Percentiles rank a stretch among this genome's conserved stretches.
Conservation (phyloP, 371 early-diverging fungal genomes). For the Mucor piriformis region DNA sequence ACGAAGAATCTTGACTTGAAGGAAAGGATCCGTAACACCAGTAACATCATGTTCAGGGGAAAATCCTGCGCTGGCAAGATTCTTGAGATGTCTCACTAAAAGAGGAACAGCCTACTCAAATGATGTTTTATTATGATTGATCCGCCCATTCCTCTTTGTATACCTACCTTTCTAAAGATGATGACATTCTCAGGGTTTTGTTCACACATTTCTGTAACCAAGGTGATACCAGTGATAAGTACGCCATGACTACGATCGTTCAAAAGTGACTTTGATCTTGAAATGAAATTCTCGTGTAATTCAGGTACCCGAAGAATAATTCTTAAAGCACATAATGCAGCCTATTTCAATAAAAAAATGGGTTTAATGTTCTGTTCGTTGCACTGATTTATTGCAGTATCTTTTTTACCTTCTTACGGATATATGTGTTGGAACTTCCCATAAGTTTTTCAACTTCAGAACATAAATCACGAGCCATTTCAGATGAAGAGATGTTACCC, state of each 20-base stretch:
- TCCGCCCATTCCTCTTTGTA: not conserved
- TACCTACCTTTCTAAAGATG: slow-evolving; percentile 67
- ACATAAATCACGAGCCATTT: slow-evolving; percentile 94
- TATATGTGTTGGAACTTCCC: slow-evolving; percentile 88
- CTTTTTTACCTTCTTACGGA: slow-evolving; percentile 92
- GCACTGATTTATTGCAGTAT: too few relatives aligned
- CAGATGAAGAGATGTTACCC: slow-evolving; percentile 93
- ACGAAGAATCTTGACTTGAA: slow-evolving; percentile 93
- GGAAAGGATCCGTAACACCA: slow-evolving; percentile 95
- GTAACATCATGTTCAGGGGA: slow-evolving; percentile 97
- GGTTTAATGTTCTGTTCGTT: too few relatives aligned
- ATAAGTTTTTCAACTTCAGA: slow-evolving; percentile 93
- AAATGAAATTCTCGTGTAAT: slow-evolving; percentile 83
- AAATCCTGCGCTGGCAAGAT: slow-evolving; percentile 84
- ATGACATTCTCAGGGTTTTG: slow-evolving; percentile 68
- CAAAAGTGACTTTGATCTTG: slow-evolving; percentile 73
- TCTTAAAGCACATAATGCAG: slow-evolving; percentile 90
- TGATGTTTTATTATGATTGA: not conserved
- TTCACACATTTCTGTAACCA: slow-evolving; percentile 89
- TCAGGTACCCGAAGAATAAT: slow-evolving; percentile 94
- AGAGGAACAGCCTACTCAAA: slow-evolving; percentile 73
- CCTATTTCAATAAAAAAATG: too few relatives aligned
- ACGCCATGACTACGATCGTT: slow-evolving; percentile 96
- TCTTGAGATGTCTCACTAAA: slow-evolving; percentile 87
- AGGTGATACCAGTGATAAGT: slow-evolving; percentile 88